Evolutionary conservation across 2,329 filamentous ascomycete genomes (phyloP), one percentile per base, ranked within the genome.

Genomic region (Aspergillus sp.): DNA sequence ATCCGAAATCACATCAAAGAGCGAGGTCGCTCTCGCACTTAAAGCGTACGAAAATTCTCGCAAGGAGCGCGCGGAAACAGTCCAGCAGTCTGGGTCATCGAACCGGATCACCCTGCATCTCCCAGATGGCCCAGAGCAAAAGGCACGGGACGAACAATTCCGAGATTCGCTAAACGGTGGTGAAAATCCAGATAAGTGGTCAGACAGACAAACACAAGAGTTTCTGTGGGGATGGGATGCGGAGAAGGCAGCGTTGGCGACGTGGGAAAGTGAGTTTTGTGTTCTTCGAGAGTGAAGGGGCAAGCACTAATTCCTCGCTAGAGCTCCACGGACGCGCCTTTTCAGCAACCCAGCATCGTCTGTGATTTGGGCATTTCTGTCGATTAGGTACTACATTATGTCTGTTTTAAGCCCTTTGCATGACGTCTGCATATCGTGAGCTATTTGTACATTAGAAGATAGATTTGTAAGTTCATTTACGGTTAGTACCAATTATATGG

Each of bases 131-230:
- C 71, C 72, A 2, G 71, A 75, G 73, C 60, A 80, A 70, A 54
- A 67, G 48, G 67, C 72, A 40, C 62, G 75, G 75, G 56, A 82
- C 82, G 59, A 66, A 46, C 70, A 70, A 43, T 73, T 74, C 58
- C 64, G 59, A 12, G 59, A 64, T 9, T 69, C 70, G 8, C 59
- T 64, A 52, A 56, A 60, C 1, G 68, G 62, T 17, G 68, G 64
- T 6, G 57, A 62, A 3, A 74, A 70, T 40, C 85, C 85, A 2
- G 86, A 88, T 71, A 87, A 87, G 72, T 88, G 86, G 86, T 81
- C 84, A 6, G 87, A 86, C 66, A 83, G 83, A 12, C 84, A 87
- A 59, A 85, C 87, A 43, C 86, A 88, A 68, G 77, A 81, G 68
- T 66, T 72, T 17, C 48, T 75, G 23, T 75, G 73, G 73, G 71